These are phyloP conservation scores for Tulasnella sp. DNA, from an alignment of 768 basidiomycete species.

Conservation along the genomic window DNA sequence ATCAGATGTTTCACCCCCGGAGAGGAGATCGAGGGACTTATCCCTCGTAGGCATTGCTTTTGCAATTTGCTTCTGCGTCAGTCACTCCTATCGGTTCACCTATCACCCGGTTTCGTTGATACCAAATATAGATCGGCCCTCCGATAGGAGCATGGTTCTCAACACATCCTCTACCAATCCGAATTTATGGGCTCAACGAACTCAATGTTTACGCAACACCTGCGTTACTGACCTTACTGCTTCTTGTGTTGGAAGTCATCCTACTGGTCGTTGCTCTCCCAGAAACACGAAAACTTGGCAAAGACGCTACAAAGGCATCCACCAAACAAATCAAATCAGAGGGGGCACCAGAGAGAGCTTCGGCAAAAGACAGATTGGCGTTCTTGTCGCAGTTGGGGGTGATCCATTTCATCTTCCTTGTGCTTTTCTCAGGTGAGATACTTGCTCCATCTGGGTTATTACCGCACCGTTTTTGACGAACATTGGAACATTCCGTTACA, in stretches of 20 bases:
- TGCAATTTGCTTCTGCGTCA: slow-evolving; percentile 71
- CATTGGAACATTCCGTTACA: slow-evolving; percentile 8
- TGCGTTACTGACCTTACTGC: slow-evolving; percentile 66
- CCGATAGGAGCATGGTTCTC: slow-evolving; percentile 95
- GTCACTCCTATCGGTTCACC: not conserved
- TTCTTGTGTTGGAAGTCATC: slow-evolving; percentile 66
- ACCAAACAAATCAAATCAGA: slow-evolving; percentile 17
- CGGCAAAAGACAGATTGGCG: slow-evolving; percentile 32
- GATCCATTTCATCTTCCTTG: slow-evolving; percentile 75
- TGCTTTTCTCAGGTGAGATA: slow-evolving; percentile 63
- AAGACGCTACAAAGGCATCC: slow-evolving; percentile 21
- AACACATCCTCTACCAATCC: slow-evolving; percentile 59
- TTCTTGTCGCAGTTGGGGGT: slow-evolving; percentile 47
- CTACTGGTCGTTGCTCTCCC: slow-evolving; percentile 68
- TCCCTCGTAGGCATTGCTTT: slow-evolving; percentile 95
- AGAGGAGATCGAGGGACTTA: slow-evolving; percentile 70
- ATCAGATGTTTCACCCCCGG: slow-evolving; percentile 74
- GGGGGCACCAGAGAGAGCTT: not conserved
- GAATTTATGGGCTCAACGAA: slow-evolving; percentile 36
- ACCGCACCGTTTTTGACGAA: not conserved
- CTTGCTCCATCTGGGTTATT: not conserved
- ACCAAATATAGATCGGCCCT: slow-evolving; percentile 47
- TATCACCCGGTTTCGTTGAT: not conserved
- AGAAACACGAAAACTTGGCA: slow-evolving; percentile 47
- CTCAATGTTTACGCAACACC: slow-evolving; percentile 87